Evolutionary conservation across 2,329 filamentous ascomycete genomes (phyloP), one percentile per base, ranked within the genome.

Genomic region (Penicillium sp.): DNA sequence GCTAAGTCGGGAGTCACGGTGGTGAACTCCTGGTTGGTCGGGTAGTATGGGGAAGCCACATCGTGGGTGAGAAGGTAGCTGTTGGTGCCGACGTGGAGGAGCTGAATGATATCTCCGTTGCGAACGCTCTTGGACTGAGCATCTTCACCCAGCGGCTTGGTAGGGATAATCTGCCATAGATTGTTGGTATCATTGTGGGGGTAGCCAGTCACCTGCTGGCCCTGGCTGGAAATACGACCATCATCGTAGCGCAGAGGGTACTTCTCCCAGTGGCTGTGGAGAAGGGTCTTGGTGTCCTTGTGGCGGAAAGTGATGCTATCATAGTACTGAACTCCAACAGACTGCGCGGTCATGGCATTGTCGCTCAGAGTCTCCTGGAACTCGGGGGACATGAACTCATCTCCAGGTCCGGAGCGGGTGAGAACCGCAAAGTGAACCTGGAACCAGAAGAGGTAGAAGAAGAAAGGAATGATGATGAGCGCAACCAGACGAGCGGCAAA

Each of bases 371-470:
- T 98, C 81, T 97, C 93, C 81, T 99, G 95, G 82, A 99, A 99
- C 73, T 95, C 92, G 1, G 95, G 95, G 4, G 90, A 93, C 95
- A 99, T 99, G 81, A 99, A 99, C 73, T 98, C 94, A 74, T 99
- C 95, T 57, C 95, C 95, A 48, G 95, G 94, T 38, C 95, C 95
- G 55, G 95, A 98, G 62, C 89, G 86, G 67, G 82, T 89, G 64
- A 99, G 84, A 70, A 99, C 92, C 48, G 92, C 85, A 77, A 99
- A 99, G 81, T 99, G 95, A 33, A 99, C 93, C 84, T 99, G 95
- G 88, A 99, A 99, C 95, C 95, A 99, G 84, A 99, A 98, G 51
- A 99, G 86, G 79, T 99, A 99, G 80, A 99, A 96, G 73, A 98
- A 83, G 83, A 99, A 97, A 14, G 95, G 95, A 68, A 98, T 86